Evolutionary conservation across 2,329 filamentous ascomycete genomes (phyloP).

Genomic region (Fusarium pseudoanthophilum): DNA sequence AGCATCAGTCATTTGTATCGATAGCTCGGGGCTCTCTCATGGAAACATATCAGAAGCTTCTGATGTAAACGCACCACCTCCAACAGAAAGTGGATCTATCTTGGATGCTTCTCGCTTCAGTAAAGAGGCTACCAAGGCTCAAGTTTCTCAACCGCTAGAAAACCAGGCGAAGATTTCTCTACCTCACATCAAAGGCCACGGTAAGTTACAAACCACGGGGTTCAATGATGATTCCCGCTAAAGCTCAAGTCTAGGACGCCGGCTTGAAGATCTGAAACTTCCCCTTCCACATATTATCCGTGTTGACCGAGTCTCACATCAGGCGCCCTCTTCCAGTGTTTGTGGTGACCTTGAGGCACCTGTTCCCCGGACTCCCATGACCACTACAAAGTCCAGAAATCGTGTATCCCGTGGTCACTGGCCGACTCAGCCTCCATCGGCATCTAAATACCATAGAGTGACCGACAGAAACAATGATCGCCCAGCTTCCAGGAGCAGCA

Average conservation of each 20-base stretch:
- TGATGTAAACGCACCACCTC: neutral
- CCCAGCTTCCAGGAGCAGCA: slow-evolving; percentile 47
- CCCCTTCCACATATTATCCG: slow-evolving; percentile 17
- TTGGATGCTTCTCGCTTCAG: neutral
- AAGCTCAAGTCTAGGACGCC: neutral
- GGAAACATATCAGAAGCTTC: neutral
- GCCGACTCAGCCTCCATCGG: neutral
- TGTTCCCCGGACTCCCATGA: slow-evolving; percentile 34
- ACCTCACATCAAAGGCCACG: neutral
- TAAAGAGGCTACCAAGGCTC: neutral
- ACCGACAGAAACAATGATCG: slow-evolving; percentile 18
- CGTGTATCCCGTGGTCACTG: slow-evolving; percentile 3
- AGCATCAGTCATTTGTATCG: neutral
- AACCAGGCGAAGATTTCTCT: neutral
- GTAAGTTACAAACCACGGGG: neutral
- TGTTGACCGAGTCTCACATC: neutral
- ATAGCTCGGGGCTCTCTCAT: neutral
- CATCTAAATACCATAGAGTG: neutral
- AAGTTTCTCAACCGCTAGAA: neutral
- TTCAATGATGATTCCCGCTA: neutral
- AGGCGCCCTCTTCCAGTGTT: slow-evolving; percentile 34
- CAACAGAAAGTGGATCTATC: neutral
- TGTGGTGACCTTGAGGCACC: slow-evolving; percentile 50
- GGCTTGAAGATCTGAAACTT: slow-evolving; percentile 13
- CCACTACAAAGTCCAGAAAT: neutral